Evolutionary conservation across 2,329 filamentous ascomycete species (phyloP), one percentile per base, ranked within the genome.

Genomic region (Nemania serpens): DNA sequence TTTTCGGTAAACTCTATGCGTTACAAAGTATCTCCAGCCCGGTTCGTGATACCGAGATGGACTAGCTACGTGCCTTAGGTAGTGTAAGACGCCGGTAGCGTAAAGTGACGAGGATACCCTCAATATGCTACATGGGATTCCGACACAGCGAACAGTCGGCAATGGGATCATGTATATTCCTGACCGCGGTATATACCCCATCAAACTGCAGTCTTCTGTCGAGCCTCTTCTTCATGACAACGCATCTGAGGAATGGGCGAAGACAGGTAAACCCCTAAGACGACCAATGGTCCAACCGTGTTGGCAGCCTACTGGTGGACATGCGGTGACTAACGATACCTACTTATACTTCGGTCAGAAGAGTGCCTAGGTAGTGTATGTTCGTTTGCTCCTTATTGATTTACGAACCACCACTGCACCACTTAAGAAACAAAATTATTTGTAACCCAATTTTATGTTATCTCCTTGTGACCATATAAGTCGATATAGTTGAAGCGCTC

Each of bases 101-200:
- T 29, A 7, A 29, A 29, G 25, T 29, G 25, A 29, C 25, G 25
- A 29, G 25, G 25, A 29, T 7, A 29, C 25, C 3, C 25, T 29
- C 4, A 29, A 3, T 29, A 29, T 29, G 25, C 25, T 29, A 29
- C 25, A 55, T 54, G 58, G 51, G 25, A 18, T 41, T 37, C 58
- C 42, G 58, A 57, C 34, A 61, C 39, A 55, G 48, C 63, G 64
- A 59, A 63, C 61, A 66, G 55, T 58, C 67, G 61, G 63, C 64
- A 49, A 46, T 65, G 57, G 67, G 53, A 61, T 69, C 56, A 59
- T 69, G 66, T 64, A 65, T 61, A 62, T 57, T 62, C 64, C 54
- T 65, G 62, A 63, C 61, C 56, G 53, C 47, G 55, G 58, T 66
- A 67, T 65, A 48, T 17, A 22, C 37, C 45, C 13, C 13, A 51